phyloP scores from a whole-genome alignment of 371 early-diverging fungal genomes.

The Capillidium rhysosporum region DNA sequence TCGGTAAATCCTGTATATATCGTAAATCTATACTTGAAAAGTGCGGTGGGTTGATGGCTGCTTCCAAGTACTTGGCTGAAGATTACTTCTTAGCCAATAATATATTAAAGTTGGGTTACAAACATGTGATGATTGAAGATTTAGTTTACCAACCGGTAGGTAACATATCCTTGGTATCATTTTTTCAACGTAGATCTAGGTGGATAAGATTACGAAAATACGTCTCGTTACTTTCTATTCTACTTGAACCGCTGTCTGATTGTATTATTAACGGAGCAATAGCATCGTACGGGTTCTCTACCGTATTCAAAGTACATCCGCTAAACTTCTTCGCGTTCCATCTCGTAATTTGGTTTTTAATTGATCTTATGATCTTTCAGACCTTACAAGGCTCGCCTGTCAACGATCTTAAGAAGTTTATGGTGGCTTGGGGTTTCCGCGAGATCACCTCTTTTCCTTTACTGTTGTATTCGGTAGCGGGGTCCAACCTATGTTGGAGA shows the following conservation, averaged over 20 bases:
- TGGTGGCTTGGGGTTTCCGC: constrained; percentile 44
- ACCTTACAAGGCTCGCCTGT: constrained; percentile 17
- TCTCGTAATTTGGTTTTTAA: constrained; percentile 45
- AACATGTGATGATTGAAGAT: constrained; percentile 74
- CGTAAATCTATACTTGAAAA: constrained; percentile 57
- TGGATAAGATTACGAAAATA: constrained; percentile 88
- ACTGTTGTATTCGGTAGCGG: constrained; percentile 55
- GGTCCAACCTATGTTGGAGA: constrained; percentile 73
- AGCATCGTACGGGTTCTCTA: constrained; percentile 35
- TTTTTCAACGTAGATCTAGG: constrained; percentile 60
- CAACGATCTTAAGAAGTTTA: constrained; percentile 13
- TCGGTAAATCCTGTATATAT: constrained; percentile 87
- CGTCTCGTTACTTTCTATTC: constrained; percentile 63
- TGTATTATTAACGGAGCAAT: constrained; percentile 55
- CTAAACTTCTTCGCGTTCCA: constrained; percentile 36
- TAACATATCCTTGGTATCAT: constrained; percentile 40
- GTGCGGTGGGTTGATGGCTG: constrained; percentile 59
- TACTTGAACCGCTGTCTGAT: constrained; percentile 81
- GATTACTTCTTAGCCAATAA: constrained; percentile 83
- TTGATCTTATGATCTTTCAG: constrained; percentile 36
- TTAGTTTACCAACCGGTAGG: constrained; percentile 69
- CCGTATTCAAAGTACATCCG: constrained; percentile 22
- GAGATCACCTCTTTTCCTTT: constrained; percentile 69
- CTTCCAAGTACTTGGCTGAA: constrained; percentile 79
- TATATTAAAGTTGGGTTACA: constrained; percentile 54